Evolutionary conservation across 257 asterid genomes (phyloP), one percentile per base, ranked within the genome.

Genomic region (Lantana camara): DNA sequence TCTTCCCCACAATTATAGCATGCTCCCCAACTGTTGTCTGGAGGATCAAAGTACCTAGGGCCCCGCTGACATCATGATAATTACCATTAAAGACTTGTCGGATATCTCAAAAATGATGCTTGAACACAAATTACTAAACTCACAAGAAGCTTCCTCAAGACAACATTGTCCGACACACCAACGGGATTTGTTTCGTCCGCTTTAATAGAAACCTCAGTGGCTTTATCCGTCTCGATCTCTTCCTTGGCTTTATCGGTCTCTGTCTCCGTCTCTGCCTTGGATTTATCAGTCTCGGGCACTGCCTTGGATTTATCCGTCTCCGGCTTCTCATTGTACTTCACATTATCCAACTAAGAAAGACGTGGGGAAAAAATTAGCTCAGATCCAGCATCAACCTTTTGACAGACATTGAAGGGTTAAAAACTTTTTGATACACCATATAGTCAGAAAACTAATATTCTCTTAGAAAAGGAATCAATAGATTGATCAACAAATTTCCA

Each of bases 1-100:
- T 90, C 97, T 81, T 94, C 96, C 45, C 99, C 99, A 70, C 99
- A 94, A 69, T 94, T 94, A 74, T 85, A 85, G 86, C 99, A 94
- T 35, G 95, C 75, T 23, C 95, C 95, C 95, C 99, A 94, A 69
- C 86, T 84, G 75, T 71, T 83, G 71, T 85, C 90, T 53, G 97
- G 97, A 61, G 99, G 96, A 72, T 94, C 97, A 72, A 90, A 94
- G 79, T 94, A 94, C 79, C 99, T 94, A 24, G 97, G 97, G 16
- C 97, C 99, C 67, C 99, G 90, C 97, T 93, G 87, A 71, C 57
- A 79, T 65, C 79, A 82, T 27, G 47, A 73, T 59, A 75, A 76
- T 60, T 73, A 70, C 48, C 63, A 37, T 72, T 64, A 73, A 76
- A 40, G 32, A 58, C 56, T 37, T 54, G 61, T 63, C 29, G 50